Percentiles rank a stretch among this genome's conserved stretches.
phyloP scores from a whole-genome alignment of 2,329 filamentous ascomycete species.

The Diaporthe sp. region DNA sequence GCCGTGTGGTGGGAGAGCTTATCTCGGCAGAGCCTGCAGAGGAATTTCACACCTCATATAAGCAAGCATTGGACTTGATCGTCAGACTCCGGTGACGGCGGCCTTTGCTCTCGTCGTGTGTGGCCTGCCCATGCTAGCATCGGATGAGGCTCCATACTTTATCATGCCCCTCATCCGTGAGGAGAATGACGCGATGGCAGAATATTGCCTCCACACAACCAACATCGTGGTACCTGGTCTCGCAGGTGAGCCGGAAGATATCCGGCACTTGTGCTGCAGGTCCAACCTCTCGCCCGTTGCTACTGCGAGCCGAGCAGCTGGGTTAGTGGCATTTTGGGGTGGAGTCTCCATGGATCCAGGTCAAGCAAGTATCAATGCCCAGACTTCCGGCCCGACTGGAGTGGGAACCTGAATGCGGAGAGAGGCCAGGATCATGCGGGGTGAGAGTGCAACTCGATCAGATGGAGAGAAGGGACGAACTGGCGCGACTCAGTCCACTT shows the following conservation, averaged over 20 bases:
- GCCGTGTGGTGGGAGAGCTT: slow-evolving; percentile 8
- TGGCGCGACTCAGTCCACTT: slow-evolving; percentile 22
- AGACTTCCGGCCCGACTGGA: slow-evolving; percentile 29
- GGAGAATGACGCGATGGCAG: slow-evolving; percentile 14
- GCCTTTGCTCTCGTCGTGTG: not conserved
- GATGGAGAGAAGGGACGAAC: slow-evolving; percentile 11
- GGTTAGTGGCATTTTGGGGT: not conserved
- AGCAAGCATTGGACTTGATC: not conserved
- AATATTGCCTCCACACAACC: slow-evolving; percentile 3
- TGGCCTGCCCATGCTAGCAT: slow-evolving; percentile 16
- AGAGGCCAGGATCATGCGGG: slow-evolving; percentile 17
- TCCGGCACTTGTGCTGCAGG: slow-evolving; percentile 29
- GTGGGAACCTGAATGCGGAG: slow-evolving; percentile 37
- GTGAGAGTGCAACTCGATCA: slow-evolving; percentile 8
- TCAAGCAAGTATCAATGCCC: slow-evolving; percentile 27
- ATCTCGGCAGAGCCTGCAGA: not conserved
- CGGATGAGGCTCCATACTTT: slow-evolving; percentile 2
- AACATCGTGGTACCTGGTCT: slow-evolving; percentile 8
- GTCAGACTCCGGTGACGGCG: slow-evolving; percentile 5
- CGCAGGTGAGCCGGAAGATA: slow-evolving; percentile 9
- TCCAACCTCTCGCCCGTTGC: slow-evolving; percentile 2
- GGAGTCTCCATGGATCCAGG: not conserved
- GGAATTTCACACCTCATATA: slow-evolving; percentile 4
- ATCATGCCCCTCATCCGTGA: slow-evolving; percentile 18
- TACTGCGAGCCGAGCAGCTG: not conserved